phyloP scores from a whole-genome alignment of 1,139 yeast genomes.

The Insectozyma bohioensis region DNA sequence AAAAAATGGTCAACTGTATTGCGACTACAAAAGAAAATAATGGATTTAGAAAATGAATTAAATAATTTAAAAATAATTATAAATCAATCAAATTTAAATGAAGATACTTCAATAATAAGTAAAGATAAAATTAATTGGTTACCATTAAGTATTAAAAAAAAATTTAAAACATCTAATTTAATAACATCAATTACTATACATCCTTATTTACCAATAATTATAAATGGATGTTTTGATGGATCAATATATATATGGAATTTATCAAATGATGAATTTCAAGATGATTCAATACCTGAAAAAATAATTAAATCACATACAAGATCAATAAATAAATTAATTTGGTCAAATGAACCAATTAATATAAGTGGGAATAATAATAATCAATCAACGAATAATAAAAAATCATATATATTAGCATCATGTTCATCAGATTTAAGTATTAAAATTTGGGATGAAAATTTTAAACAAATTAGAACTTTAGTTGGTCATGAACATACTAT shows the following conservation, averaged over 20 bases:
- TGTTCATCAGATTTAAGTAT: conserved; percentile 76
- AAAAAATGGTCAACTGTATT: conserved; percentile 90
- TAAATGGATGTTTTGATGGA: conserved; percentile 76
- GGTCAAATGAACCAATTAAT: conserved; percentile 34
- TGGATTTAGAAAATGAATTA: conserved; percentile 54
- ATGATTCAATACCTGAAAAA: conserved; percentile 59
- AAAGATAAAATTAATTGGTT: conserved; percentile 62
- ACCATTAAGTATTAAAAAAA: conserved; percentile 55
- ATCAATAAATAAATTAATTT: conserved; percentile 60
- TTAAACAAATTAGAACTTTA: conserved; percentile 61
- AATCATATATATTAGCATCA: conserved; percentile 44
- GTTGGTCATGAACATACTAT: conserved; percentile 92
- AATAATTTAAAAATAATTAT: conserved; percentile 40
- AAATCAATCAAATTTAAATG: conserved; percentile 28
- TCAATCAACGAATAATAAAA: too few species aligned
- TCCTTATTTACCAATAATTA: conserved; percentile 65
- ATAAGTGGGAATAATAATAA: conserved; percentile 18
- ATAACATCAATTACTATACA: conserved; percentile 70
- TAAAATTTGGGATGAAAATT: conserved; percentile 66
- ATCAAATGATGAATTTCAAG: conserved; percentile 42
- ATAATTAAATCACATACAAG: conserved; percentile 78
- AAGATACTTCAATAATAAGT: conserved; percentile 10
- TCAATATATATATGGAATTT: conserved; percentile 71
- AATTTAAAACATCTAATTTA: conserved; percentile 55
- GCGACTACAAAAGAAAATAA: conserved; percentile 71